Evolutionary conservation across 108 stramenopile species (phyloP).

Genomic region (Cyclotella choctawhatcheeana): DNA sequence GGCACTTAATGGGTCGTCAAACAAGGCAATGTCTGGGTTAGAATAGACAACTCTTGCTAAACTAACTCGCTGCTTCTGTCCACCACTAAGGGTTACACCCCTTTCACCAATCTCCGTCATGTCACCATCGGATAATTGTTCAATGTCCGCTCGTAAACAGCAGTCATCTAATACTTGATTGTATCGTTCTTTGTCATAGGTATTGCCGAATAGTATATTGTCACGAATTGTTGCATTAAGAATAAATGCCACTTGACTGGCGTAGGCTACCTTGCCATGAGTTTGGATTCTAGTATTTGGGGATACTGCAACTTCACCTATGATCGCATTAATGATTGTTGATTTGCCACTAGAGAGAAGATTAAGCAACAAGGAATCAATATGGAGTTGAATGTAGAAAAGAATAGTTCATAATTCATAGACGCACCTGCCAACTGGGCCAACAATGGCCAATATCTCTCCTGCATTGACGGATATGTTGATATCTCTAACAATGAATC

Average conservation of each 20-base stretch:
- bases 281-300: conserved; percentile 32
- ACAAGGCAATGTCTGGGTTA: conserved; percentile 67
- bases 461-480: conserved; percentile 56
- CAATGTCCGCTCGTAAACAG: conserved; percentile 72
- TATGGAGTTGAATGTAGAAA: too few species aligned
- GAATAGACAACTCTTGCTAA: conserved; percentile 87
- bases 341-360: conserved; percentile 88
- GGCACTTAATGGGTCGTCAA: conserved; percentile 94
- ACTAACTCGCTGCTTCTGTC: conserved; percentile 80
- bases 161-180: conserved; percentile 85
- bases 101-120: conserved; percentile 85
- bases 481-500: conserved; percentile 56
- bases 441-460: conserved; percentile 66
- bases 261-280: conserved; percentile 83
- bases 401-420: too few species aligned
- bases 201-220: conserved; percentile 94
- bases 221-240: conserved; percentile 92
- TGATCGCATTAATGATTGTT: conserved; percentile 74
- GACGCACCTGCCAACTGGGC: conserved; percentile 93
- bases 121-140: conserved; percentile 65
- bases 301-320: conserved; percentile 70
- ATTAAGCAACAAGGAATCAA: too few species aligned
- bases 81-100: conserved; percentile 81
- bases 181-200: conserved; percentile 78
- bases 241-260: conserved; percentile 93